Evolutionary conservation across 176 grass and related monocot genomes (phyloP).

Genomic region (Oryza nivara): DNA sequence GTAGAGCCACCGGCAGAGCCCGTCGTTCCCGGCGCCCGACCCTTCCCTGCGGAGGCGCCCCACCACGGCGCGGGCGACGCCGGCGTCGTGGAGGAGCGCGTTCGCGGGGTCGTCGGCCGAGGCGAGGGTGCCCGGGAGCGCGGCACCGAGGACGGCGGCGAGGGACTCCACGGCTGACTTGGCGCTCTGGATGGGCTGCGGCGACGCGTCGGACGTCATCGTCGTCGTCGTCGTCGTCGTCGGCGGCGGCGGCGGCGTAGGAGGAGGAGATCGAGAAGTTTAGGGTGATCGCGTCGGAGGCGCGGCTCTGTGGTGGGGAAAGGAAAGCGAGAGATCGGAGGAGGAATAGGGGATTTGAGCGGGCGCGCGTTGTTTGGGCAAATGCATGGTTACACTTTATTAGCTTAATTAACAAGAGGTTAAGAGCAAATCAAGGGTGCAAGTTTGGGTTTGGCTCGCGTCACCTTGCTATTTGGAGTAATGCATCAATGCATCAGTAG

Average conservation of each 20-base stretch:
- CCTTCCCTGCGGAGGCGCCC: constrained; percentile 38
- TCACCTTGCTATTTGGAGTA: constrained; percentile 11
- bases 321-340: constrained; percentile 11
- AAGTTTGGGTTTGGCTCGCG: background rate
- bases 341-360: constrained; percentile 3
- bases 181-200: constrained; percentile 49
- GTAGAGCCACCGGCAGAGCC: constrained; percentile 86
- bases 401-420: background rate
- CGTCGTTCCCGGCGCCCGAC: constrained; percentile 62
- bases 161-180: constrained; percentile 59
- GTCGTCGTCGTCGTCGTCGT: background rate
- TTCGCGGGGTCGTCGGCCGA: constrained; percentile 46
- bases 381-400: background rate
- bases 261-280: background rate
- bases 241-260: background rate
- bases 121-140: constrained; percentile 40
- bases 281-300: background rate
- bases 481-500: no score
- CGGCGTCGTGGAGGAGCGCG: constrained; percentile 61
- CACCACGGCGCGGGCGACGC: constrained; percentile 40
- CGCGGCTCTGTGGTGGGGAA: background rate
- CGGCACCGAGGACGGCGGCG: constrained; percentile 44
- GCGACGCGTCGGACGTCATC: constrained; percentile 40
- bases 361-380: constrained; percentile 13
- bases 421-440: constrained; percentile 10